Conservation (phyloP, 495 filamentous ascomycete species). For the Delitschia confertaspora region DNA sequence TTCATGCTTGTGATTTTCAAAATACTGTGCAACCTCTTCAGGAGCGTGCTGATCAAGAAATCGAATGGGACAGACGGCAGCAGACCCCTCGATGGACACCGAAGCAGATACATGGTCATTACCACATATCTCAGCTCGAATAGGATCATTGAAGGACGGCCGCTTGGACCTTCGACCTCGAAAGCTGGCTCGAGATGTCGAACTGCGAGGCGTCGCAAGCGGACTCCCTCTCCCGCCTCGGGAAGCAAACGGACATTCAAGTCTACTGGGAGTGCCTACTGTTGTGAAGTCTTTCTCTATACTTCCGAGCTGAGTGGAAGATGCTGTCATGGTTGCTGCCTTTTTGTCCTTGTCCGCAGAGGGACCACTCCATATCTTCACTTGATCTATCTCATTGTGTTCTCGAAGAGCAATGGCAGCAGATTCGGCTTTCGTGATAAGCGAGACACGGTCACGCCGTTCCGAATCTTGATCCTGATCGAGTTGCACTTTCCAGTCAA, state of each 20-base stretch:
- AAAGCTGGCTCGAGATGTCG: constrained; percentile 31
- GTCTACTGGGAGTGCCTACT: constrained; percentile 49
- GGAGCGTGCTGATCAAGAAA: constrained; percentile 82
- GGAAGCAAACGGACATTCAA: constrained; percentile 53
- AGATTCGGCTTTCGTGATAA: constrained; percentile 18
- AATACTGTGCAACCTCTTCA: constrained; percentile 81
- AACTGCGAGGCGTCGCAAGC: constrained; percentile 28
- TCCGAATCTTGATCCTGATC: constrained; percentile 13
- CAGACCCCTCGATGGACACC: constrained; percentile 32
- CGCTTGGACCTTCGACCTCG: constrained; percentile 35
- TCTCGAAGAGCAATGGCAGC: constrained; percentile 1
- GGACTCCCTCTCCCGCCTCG: constrained; percentile 21
- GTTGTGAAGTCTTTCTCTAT: constrained; percentile 60
- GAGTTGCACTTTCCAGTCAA: constrained; percentile 19
- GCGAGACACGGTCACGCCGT: constrained; percentile 5
- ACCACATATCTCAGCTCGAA: constrained; percentile 51
- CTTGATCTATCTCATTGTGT: constrained; percentile 12
- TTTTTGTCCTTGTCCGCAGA: constrained; percentile 37
- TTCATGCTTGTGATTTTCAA: constrained; percentile 87
- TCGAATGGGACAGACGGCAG: constrained; percentile 65
- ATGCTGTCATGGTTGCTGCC: constrained; percentile 28
- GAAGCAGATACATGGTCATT: constrained; percentile 43
- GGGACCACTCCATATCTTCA: constrained; percentile 38
- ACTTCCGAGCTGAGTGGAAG: constrained; percentile 29
- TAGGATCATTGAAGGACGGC: constrained; percentile 43